Conservation (phyloP, 495 filamentous ascomycete species). For the Bryoglossum gracile region DNA sequence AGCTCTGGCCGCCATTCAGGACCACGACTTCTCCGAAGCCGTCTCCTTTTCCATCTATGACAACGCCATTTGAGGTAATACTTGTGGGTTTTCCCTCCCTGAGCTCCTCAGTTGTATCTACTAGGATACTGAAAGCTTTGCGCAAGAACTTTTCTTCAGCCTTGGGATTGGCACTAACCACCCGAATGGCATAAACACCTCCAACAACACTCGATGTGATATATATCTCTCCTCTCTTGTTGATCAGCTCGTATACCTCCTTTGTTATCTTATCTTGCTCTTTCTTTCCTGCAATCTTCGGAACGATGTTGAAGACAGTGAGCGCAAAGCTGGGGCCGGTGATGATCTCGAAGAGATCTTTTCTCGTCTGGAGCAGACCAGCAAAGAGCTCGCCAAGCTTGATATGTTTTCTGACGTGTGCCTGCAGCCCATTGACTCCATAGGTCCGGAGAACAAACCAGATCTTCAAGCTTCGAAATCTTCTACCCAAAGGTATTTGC, state of each 20-base stretch:
- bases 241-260: conserved; percentile 69
- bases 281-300: conserved; percentile 32
- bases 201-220: conserved; percentile 71
- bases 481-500: conserved; percentile 90
- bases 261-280: conserved; percentile 63
- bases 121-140: conserved; percentile 72
- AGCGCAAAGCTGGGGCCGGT: conserved; percentile 71
- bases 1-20: background rate
- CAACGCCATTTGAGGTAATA: conserved; percentile 1
- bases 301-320: conserved; percentile 62
- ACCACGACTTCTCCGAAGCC: conserved; percentile 8
- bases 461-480: conserved; percentile 90
- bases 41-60: conserved; percentile 10
- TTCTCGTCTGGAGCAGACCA: conserved; percentile 44
- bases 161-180: conserved; percentile 59
- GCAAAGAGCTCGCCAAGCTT: conserved; percentile 64
- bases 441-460: conserved; percentile 95
- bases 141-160: conserved; percentile 66
- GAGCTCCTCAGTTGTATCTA: conserved; percentile 57
- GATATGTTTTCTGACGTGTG: conserved; percentile 61
- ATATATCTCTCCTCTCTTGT: conserved; percentile 71
- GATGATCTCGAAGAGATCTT: conserved; percentile 72
- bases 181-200: conserved; percentile 73
- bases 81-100: conserved; percentile 11
- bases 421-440: conserved; percentile 70